Evolutionary conservation across 345 rosid species (phyloP), one percentile per base, ranked within the genome.

Genomic region (Sisymbrium irio): DNA sequence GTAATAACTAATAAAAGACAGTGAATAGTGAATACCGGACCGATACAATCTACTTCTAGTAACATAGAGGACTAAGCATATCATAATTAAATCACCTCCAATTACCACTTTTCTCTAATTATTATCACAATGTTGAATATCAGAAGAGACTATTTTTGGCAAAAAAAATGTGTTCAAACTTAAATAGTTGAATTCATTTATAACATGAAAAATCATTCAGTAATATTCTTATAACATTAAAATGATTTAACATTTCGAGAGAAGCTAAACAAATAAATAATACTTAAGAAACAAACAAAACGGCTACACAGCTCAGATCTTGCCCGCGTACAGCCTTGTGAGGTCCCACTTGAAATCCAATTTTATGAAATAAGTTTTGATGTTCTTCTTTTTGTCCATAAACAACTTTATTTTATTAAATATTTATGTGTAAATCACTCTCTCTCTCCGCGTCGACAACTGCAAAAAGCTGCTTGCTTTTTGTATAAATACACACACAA

Each of bases 221-320:
- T 22, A 22, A 22, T 22, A 22, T 22, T 22, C 25, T 22, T 22
- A 22, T 22, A 22, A 22, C 25, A 22, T 22, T 1, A 22, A 22
- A 22, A 22, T 22, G 25, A 22, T 22, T 22, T 22, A 22, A 1
- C 13, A 3, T 37, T 40, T 40, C 12, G 1, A 0, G 42, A 39
- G 14, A 11, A 39, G 4, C 5, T n/a, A 12, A 40, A 40, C 44
- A 12, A 40, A 40, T 37, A 10, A 10, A 10, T 9, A 9, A 37
- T 37, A 37, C 45, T 42, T 47, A 19, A 19, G 15, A 55, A 36
- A 65, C 59, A 76, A 62, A 35, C 33, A 69, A 68, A 75, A 68
- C 70, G 65, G 71, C 74, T 62, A 54, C 13, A 76, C 79, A 76
- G 79, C 79, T 76, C 65, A 62, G 67, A 69, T 76, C 53, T 59